phyloP scores from a whole-genome alignment of 805 yeast genomes.

The Citeromyces matritensis region DNA sequence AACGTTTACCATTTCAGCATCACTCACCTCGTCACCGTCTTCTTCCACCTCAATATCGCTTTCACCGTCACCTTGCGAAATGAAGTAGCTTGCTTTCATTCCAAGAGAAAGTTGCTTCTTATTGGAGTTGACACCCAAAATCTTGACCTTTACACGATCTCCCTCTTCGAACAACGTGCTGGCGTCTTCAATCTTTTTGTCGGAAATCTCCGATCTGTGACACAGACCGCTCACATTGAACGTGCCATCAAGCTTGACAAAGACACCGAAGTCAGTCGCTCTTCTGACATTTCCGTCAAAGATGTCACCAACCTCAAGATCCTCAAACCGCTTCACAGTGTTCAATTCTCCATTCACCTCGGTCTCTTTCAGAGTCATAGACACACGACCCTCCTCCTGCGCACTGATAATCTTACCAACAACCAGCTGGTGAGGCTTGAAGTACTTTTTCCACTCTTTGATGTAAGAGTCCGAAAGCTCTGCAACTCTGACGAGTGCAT shows the following conservation, averaged over 20 bases:
- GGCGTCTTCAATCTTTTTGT: constrained; percentile 42
- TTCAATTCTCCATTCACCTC: constrained; percentile 61
- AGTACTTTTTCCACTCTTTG: constrained; percentile 80
- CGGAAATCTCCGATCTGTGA: constrained; percentile 75
- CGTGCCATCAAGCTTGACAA: constrained; percentile 67
- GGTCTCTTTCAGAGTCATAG: constrained; percentile 68
- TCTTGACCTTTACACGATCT: constrained; percentile 78
- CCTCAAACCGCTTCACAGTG: constrained; percentile 45
- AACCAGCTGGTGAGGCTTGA: constrained; percentile 57
- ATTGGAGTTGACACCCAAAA: constrained; percentile 42
- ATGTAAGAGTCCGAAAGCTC: constrained; percentile 72
- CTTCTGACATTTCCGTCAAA: constrained; percentile 67
- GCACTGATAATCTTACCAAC: constrained; percentile 57
- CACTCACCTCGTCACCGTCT: constrained; percentile 9
- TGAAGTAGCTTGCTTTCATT: constrained; percentile 86
- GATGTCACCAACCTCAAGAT: constrained; percentile 53
- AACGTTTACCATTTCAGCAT: constrained; percentile 4
- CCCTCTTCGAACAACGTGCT: constrained; percentile 69
- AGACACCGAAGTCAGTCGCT: constrained; percentile 83
- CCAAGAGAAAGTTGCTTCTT: constrained; percentile 78
- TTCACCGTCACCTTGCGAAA: constrained; percentile 9
- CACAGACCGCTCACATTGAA: constrained; percentile 72
- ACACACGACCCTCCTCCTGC: constrained; percentile 46
- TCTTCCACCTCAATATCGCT: constrained; percentile 14
- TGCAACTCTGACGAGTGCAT: constrained; percentile 68